Evolutionary conservation across 495 filamentous ascomycete genomes (phyloP), one percentile per base, ranked within the genome.

Genomic region (Trichoderma orchidacearum): DNA sequence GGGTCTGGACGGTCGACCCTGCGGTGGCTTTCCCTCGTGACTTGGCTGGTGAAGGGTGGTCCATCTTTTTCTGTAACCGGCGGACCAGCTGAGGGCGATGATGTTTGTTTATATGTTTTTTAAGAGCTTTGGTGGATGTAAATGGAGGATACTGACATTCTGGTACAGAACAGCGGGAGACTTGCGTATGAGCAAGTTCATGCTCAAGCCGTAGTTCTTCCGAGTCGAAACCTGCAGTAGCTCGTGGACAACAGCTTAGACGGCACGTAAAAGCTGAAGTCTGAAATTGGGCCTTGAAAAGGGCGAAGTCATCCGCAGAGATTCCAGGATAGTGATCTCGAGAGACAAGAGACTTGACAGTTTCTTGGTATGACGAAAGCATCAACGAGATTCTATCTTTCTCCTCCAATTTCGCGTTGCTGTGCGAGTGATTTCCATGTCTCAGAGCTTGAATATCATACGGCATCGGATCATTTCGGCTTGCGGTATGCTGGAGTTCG

Each of bases 231-330:
- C 60, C 57, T 2, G 48, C 5, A 1, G 53, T 35, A 2, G 53
- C 54, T 11, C 45, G 36, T 17, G 57, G 35, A 23, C 57, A 62
- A 3, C 9, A 32, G 11, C n/a, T 27, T 13, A 65, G 45, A 28
- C 66, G 62, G 23, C 66, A 68, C 12, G 61, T 62, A 17, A 41
- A 68, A 12, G 58, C 64, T 15, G 55, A 58, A 9, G 57, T 58
- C 2, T 59, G 31, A 29, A 65, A 64, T 0, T 65, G 17, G 2
- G 53, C 54, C 45, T 62, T 61, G 57, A 68, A 68, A 6, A 52
- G 38, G 2, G 63, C 66, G 0, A 68, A 55, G 15, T 65, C 64
- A 9, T 64, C 56, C 30, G 48, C 9, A 2, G 45, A 23, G 0
- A 66, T 51, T 0, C 62, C 64, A 1, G 56, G 35, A 34, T 30